These are phyloP conservation scores for Spathaspora hagerdaliae DNA, from an alignment of 805 yeast species.

Conservation along the genomic window DNA sequence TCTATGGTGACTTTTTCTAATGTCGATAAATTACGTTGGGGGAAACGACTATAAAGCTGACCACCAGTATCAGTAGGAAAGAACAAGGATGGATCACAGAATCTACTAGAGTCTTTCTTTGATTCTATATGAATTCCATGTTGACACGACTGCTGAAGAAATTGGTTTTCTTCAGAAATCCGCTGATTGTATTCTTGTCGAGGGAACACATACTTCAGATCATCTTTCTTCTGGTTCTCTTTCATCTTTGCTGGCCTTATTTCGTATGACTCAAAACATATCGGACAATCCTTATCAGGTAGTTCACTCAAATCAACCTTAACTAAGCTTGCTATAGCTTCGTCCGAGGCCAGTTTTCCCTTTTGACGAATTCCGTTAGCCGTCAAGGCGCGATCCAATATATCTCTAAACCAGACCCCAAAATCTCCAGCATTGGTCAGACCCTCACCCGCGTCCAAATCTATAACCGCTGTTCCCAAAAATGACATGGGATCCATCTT, in stretches of 20 bases:
- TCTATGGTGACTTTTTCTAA: conserved; percentile 14
- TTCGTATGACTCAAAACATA: conserved; percentile 37
- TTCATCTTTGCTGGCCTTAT: background rate
- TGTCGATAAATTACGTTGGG: conserved; percentile 20
- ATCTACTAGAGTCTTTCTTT: conserved; percentile 6
- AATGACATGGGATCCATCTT: conserved; percentile 5
- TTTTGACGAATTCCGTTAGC: conserved; percentile 25
- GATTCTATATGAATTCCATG: conserved; percentile 6
- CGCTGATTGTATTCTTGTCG: background rate
- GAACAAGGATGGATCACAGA: conserved; percentile 30
- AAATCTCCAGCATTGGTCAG: conserved; percentile 14
- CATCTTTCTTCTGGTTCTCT: background rate
- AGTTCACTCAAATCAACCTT: conserved; percentile 16
- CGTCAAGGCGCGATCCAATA: conserved; percentile 31
- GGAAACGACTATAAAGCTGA: conserved; percentile 21
- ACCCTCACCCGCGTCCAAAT: conserved; percentile 14
- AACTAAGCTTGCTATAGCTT: conserved; percentile 32
- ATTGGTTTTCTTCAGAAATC: background rate
- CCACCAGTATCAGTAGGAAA: conserved; percentile 28
- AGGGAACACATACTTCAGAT: background rate
- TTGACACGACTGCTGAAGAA: background rate
- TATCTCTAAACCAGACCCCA: conserved; percentile 30
- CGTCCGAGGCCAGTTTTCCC: conserved; percentile 29
- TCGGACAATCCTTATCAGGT: conserved; percentile 29
- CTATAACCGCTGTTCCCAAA: conserved; percentile 15